A percentile compares a stretch with the other conserved stretches of the same genome.
Evolutionary conservation across 2,329 filamentous ascomycete genomes (phyloP).

Genomic region (Fusarium sp.): DNA sequence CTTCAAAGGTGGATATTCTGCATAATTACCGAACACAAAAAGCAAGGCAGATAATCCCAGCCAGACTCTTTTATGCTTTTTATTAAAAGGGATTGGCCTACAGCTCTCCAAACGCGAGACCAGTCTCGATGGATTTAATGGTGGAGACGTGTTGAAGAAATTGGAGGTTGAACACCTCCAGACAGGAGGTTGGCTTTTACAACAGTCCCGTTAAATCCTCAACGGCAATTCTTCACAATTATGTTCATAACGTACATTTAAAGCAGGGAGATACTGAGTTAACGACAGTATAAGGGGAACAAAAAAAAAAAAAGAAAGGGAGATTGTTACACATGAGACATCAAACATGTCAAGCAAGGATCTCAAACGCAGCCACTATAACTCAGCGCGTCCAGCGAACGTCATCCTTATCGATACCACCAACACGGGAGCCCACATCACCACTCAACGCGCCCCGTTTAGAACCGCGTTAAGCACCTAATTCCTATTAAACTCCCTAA

Average conservation of each 20-base stretch:
- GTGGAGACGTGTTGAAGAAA: constrained; percentile 36
- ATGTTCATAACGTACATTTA: no score
- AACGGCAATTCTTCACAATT: neutral
- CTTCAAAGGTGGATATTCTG: neutral
- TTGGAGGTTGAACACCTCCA: constrained; percentile 13
- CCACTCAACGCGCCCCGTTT: constrained; percentile 27
- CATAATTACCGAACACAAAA: neutral
- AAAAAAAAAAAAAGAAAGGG: neutral
- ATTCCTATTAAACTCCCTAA: neutral
- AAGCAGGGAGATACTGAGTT: neutral
- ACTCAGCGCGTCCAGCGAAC: constrained; percentile 32
- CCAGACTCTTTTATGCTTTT: constrained; percentile 9
- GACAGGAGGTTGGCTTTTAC: constrained; percentile 20
- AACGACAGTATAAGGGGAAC: neutral
- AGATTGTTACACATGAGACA: constrained; percentile 2
- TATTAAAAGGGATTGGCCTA: constrained; percentile 25
- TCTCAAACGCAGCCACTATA: constrained; percentile 27
- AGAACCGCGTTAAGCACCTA: constrained; percentile 31
- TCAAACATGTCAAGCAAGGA: constrained; percentile 22
- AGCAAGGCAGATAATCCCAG: neutral
- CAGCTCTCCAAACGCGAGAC: constrained; percentile 23
- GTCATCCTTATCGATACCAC: constrained; percentile 32
- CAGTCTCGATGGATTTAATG: constrained; percentile 4
- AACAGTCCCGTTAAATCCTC: constrained; percentile 1
- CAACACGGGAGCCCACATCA: neutral